Base-by-base conservation (phyloP, 257 asterid genomes). In the Jacaranda copaia region DNA sequence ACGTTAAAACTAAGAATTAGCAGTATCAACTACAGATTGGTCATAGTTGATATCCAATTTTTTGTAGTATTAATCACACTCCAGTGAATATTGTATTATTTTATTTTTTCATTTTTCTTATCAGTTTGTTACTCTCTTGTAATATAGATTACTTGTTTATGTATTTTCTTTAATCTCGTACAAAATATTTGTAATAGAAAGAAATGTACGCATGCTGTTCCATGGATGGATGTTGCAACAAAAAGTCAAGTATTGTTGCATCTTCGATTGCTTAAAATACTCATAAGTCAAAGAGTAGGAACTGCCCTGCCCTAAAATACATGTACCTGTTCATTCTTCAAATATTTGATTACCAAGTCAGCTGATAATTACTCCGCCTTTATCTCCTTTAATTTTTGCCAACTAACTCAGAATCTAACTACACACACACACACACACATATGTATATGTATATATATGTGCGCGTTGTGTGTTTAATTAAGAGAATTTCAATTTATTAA, bases 241-340 rank as follows among this genome's bases (percentile, higher is more conserved):
- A 65, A 39, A 77, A 67, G 71, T 80, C 84, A 85, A 79, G 65
- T 10, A 8, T 63, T 6, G 60, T 67, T 77, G 70, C 64, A 77
- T 71, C 68, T 6, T 40, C 72, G n/a, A 11, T 16, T 51, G 12
- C 71, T 62, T 81, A 20, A 58, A 49, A 25, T 49, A 52, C 19
- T 68, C 4, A 53, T 20, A 56, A 63, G 73, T 69, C 63, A 76
- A 49, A 83, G 4, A 25, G 53, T 72, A 43, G 68, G 77, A 72
- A 76, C 13, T 8, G 53, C 19, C 13, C n/a, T 13, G 48, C 39
- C 72, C 48, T 40, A 68, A 45, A 38, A 0, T 61, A 43, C 38
- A 46, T 19, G 4, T 25, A 40, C 18, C 52, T 68, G 43, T 42
- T 14, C 49, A 8, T 16, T 58, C 52, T 69, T 69, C 36, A 15